Conservation (phyloP, 352 stramenopile genomes). For the Pythium coloratum region DNA sequence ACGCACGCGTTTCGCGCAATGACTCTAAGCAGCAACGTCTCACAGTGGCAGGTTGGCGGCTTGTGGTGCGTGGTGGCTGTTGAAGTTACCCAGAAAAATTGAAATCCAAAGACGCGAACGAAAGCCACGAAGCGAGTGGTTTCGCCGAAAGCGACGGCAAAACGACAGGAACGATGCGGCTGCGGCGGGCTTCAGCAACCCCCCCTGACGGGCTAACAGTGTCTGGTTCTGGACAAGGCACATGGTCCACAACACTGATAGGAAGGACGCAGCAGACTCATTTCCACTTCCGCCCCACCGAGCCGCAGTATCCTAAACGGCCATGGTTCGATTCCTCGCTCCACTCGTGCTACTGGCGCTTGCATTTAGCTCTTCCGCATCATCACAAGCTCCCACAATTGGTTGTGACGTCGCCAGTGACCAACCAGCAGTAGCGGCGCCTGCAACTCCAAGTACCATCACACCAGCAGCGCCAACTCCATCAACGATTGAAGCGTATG, state of each 20-base stretch:
- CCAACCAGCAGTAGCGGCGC: neutral
- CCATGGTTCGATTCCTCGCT: neutral
- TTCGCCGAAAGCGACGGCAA: conserved; percentile 7
- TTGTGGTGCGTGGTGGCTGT: neutral
- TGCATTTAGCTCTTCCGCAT: neutral
- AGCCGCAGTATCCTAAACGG: neutral
- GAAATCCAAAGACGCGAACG: neutral
- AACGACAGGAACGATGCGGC: conserved; percentile 4
- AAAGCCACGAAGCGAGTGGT: neutral
- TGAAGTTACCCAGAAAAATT: neutral
- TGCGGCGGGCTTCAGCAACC: neutral
- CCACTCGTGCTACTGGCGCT: neutral
- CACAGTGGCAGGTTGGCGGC: neutral
- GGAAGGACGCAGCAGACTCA: neutral
- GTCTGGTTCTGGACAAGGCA: neutral
- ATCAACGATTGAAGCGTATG: neutral
- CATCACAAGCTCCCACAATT: neutral
- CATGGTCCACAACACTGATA: neutral
- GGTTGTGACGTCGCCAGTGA: conserved; percentile 5
- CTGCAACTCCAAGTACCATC: too few species aligned
- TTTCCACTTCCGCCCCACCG: neutral
- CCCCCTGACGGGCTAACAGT: neutral
- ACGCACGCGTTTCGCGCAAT: neutral
- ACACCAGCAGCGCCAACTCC: neutral
- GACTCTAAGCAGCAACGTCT: neutral